Conservation (phyloP, 2,329 filamentous ascomycete genomes). For the Aspergillus sp. region DNA sequence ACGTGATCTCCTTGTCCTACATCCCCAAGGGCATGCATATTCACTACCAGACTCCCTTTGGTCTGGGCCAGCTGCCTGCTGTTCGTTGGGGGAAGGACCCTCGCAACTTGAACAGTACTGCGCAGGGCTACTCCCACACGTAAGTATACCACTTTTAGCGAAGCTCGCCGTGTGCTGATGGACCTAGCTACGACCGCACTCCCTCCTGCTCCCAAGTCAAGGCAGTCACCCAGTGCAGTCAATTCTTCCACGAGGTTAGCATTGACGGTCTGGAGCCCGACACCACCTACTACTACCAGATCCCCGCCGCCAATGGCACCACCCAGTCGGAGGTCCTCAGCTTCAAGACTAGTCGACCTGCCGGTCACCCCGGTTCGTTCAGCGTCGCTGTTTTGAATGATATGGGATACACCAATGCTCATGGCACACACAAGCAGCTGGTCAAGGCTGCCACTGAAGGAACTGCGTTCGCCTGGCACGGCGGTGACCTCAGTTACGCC, state of each 20-base stretch:
- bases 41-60: conserved; percentile 58
- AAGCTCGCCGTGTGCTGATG: neutral
- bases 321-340: conserved; percentile 49
- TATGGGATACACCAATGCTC: conserved; percentile 57
- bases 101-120: conserved; percentile 35
- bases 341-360: conserved; percentile 50
- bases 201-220: conserved; percentile 51
- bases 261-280: conserved; percentile 44
- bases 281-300: conserved; percentile 56
- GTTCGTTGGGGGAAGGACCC: conserved; percentile 48
- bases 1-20: conserved; percentile 54
- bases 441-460: conserved; percentile 46
- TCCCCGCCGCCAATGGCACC: conserved; percentile 52
- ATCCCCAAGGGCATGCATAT: conserved; percentile 53
- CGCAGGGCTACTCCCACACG: conserved; percentile 45
- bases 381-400: conserved; percentile 53
- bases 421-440: conserved; percentile 51
- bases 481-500: conserved; percentile 54
- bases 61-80: conserved; percentile 47
- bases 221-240: conserved; percentile 52
- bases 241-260: conserved; percentile 56
- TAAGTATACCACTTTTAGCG: conserved; percentile 31
- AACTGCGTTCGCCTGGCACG: conserved; percentile 56
- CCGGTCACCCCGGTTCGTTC: conserved; percentile 48
- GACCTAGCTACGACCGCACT: conserved; percentile 50